Evolutionary conservation across 257 asterid species (phyloP).

Genomic region (Primulina eburnea): DNA sequence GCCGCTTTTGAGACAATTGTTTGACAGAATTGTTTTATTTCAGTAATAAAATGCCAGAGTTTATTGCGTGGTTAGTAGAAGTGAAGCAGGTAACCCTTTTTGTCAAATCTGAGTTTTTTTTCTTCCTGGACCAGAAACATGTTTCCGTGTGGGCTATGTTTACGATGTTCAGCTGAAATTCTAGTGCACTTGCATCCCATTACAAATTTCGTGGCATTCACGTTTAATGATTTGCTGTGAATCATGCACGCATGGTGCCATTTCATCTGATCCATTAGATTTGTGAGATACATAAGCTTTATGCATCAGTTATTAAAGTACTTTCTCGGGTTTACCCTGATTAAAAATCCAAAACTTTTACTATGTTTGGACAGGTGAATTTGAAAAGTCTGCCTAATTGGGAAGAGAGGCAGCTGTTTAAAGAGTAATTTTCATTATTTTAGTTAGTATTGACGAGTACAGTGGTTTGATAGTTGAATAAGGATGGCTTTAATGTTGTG

Average conservation of each 20-base stretch:
- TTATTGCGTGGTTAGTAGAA: slow-evolving; percentile 89
- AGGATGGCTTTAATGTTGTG: not conserved
- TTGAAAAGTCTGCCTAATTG: slow-evolving; percentile 88
- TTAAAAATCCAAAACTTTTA: slow-evolving; percentile 14
- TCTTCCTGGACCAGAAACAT: not conserved
- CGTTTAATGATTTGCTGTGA: not conserved
- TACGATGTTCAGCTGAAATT: not conserved
- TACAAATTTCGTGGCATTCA: not conserved
- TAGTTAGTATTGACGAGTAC: not conserved
- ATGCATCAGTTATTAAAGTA: slow-evolving; percentile 7
- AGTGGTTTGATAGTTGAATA: not conserved
- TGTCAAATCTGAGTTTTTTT: not conserved
- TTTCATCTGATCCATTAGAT: not conserved
- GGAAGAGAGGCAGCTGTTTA: slow-evolving; percentile 96
- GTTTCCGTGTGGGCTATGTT: not conserved
- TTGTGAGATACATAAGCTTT: not conserved
- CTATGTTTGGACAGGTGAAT: slow-evolving; percentile 62
- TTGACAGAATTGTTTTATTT: slow-evolving; percentile 25
- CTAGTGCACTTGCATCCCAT: not conserved
- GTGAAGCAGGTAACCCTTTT: slow-evolving; percentile 63
- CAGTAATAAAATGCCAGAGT: slow-evolving; percentile 97
- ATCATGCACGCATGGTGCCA: too few relatives aligned
- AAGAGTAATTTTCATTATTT: slow-evolving; percentile 53
- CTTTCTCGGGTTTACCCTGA: slow-evolving; percentile 3
- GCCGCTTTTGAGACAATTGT: slow-evolving; percentile 10